phyloP scores from a whole-genome alignment of 345 rosid species.

The Citrus inodora region DNA sequence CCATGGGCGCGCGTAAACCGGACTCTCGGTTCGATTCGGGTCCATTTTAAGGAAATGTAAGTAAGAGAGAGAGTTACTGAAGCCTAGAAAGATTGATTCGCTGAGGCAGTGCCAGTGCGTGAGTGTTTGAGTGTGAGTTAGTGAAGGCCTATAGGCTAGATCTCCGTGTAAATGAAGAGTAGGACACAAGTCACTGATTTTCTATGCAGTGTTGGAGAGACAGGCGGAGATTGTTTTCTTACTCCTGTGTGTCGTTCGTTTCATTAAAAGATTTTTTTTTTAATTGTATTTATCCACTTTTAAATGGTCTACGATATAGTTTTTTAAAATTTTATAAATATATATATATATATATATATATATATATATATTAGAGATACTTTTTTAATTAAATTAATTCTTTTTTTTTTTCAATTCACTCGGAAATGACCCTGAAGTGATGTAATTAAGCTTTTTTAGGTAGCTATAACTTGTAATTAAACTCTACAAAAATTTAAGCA shows the following conservation, averaged over 20 bases:
- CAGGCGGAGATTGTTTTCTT: neutral
- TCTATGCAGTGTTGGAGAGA: neutral
- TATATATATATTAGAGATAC: no score
- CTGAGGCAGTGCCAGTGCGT: neutral
- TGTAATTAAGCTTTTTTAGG: no score
- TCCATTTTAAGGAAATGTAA: slow-evolving; percentile 46
- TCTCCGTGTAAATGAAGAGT: neutral
- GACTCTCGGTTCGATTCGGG: slow-evolving; percentile 67
- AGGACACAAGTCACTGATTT: neutral
- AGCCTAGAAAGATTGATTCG: neutral
- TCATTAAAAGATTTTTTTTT: neutral
- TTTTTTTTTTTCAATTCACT: no score
- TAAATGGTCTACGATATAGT: neutral
- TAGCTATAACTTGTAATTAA: no score
- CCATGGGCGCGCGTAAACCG: slow-evolving; percentile 75
- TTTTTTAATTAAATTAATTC: no score
- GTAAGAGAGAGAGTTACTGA: slow-evolving; percentile 7
- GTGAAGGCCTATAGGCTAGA: neutral
- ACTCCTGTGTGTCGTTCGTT: neutral
- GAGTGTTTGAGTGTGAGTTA: neutral
- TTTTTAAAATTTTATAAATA: no score
- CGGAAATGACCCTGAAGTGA: no score
- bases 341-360: no score
- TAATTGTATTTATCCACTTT: neutral
- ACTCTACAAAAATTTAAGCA: no score